Percentiles rank a stretch among this genome's conserved stretches.
Evolutionary conservation across 1,284 basidiomycete species (phyloP).

Genomic region (Malassezia caprae): DNA sequence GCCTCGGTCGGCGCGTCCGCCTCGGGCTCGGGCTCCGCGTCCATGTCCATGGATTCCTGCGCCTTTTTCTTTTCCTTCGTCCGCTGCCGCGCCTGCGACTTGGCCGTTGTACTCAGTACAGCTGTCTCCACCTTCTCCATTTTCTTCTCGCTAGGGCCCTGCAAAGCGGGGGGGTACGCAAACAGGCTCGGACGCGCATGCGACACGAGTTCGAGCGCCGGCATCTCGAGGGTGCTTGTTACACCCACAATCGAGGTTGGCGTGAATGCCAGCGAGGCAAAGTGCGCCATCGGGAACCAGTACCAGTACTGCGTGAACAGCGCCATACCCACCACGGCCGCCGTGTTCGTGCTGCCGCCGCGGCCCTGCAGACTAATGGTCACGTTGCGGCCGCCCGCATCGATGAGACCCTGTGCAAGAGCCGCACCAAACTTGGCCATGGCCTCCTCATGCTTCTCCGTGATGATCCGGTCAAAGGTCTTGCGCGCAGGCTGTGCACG

Average conservation of each 20-base stretch:
- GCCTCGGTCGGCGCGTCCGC: conserved; percentile 19
- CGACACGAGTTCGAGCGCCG: conserved; percentile 38
- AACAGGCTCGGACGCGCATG: conserved; percentile 45
- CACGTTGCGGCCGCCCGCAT: conserved; percentile 47
- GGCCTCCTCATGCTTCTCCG: conserved; percentile 48
- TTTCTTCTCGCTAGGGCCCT: conserved; percentile 43
- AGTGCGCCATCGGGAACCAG: conserved; percentile 49
- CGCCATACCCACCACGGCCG: conserved; percentile 47
- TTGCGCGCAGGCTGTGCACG: conserved; percentile 37
- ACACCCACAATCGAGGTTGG: conserved; percentile 46
- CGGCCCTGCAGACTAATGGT: conserved; percentile 45
- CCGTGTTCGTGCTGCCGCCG: conserved; percentile 43
- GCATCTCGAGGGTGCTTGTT: conserved; percentile 36
- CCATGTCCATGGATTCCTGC: conserved; percentile 33
- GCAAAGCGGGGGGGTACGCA: conserved; percentile 39
- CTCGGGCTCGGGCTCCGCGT: conserved; percentile 19
- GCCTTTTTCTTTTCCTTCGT: conserved; percentile 40
- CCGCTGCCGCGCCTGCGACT: conserved; percentile 42
- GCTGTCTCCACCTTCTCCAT: conserved; percentile 47
- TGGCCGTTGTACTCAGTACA: conserved; percentile 43
- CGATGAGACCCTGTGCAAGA: conserved; percentile 43
- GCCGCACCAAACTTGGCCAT: conserved; percentile 49
- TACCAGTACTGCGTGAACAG: conserved; percentile 49
- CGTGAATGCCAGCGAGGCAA: conserved; percentile 44
- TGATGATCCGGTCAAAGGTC: conserved; percentile 41